These are phyloP conservation scores for Apiospora malaysiana DNA, from an alignment of 2,329 filamentous ascomycete genomes.

Conservation along the genomic window DNA sequence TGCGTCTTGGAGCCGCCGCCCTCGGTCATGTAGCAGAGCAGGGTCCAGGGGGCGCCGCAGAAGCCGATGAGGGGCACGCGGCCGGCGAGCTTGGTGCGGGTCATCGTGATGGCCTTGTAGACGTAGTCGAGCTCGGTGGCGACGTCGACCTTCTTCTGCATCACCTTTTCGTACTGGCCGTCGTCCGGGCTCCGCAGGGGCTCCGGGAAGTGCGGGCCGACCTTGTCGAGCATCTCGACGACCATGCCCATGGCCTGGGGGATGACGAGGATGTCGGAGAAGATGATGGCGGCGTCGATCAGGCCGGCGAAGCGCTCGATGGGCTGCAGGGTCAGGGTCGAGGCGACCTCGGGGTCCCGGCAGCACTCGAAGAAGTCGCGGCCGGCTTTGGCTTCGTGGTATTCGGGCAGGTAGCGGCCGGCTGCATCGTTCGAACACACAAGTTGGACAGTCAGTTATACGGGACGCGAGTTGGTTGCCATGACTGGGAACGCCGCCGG, in stretches of 20 bases:
- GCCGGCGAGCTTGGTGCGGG: constrained; percentile 84
- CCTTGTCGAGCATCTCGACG: constrained; percentile 98
- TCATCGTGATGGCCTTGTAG: constrained; percentile 92
- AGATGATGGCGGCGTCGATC: constrained; percentile 96
- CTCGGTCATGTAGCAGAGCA: constrained; percentile 99
- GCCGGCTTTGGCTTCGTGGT: constrained; percentile 89
- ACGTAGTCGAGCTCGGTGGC: constrained; percentile 88
- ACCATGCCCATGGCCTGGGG: constrained; percentile 98
- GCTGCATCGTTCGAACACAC: constrained; percentile 56
- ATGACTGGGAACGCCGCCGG: no score
- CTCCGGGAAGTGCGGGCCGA: constrained; percentile 91
- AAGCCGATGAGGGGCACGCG: constrained; percentile 94
- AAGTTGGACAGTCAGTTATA: constrained; percentile 18
- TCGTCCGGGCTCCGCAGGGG: constrained; percentile 82
- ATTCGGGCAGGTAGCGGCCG: constrained; percentile 95
- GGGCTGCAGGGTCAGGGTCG: constrained; percentile 91
- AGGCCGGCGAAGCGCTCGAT: constrained; percentile 90
- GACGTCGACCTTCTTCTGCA: constrained; percentile 82
- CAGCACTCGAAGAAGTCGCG: constrained; percentile 99
- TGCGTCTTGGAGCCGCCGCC: constrained; percentile 96
- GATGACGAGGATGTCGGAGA: constrained; percentile 97
- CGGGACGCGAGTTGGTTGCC: constrained; percentile 1
- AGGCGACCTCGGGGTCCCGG: constrained; percentile 89
- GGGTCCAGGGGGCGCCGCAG: constrained; percentile 94
- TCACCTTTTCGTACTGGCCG: constrained; percentile 78